Conservation (phyloP, 2,329 filamentous ascomycete species). For the Fusarium verrucosum region DNA sequence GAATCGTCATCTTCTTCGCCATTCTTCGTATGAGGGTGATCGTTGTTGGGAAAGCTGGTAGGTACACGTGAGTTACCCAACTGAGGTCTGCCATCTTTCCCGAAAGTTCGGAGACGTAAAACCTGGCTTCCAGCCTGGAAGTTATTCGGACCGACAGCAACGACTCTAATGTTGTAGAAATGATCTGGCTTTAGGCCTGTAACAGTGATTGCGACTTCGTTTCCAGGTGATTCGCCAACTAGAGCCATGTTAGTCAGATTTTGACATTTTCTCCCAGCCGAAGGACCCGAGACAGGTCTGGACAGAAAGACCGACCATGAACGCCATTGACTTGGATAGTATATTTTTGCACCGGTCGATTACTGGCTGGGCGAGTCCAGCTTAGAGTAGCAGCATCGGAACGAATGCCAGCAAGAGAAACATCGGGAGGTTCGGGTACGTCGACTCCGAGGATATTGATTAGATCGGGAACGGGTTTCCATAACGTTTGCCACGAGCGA, state of each 20-base stretch:
- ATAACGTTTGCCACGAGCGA: conserved; percentile 86
- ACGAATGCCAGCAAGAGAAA: conserved; percentile 89
- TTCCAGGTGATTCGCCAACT: conserved; percentile 81
- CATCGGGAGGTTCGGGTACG: conserved; percentile 87
- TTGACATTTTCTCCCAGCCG: background rate
- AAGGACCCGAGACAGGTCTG: background rate
- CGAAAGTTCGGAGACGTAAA: conserved; percentile 82
- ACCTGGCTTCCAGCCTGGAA: conserved; percentile 90
- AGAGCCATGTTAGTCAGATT: conserved; percentile 26
- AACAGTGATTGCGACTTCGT: conserved; percentile 76
- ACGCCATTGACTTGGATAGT: conserved; percentile 93
- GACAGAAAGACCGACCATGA: conserved; percentile 69
- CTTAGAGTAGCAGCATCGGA: conserved; percentile 87
- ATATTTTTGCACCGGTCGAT: conserved; percentile 81
- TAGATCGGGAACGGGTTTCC: conserved; percentile 89
- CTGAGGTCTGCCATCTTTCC: conserved; percentile 69
- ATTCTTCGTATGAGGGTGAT: conserved; percentile 53
- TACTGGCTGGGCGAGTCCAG: conserved; percentile 79
- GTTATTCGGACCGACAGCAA: conserved; percentile 89
- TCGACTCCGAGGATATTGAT: conserved; percentile 93
- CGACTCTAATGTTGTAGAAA: conserved; percentile 93
- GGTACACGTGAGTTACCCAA: conserved; percentile 66
- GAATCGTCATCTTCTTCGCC: conserved; percentile 56
- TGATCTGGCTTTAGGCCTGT: conserved; percentile 85
- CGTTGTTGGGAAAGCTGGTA: conserved; percentile 64